phyloP scores from a whole-genome alignment of 345 rosid species.

The Sisymbrium irio region DNA sequence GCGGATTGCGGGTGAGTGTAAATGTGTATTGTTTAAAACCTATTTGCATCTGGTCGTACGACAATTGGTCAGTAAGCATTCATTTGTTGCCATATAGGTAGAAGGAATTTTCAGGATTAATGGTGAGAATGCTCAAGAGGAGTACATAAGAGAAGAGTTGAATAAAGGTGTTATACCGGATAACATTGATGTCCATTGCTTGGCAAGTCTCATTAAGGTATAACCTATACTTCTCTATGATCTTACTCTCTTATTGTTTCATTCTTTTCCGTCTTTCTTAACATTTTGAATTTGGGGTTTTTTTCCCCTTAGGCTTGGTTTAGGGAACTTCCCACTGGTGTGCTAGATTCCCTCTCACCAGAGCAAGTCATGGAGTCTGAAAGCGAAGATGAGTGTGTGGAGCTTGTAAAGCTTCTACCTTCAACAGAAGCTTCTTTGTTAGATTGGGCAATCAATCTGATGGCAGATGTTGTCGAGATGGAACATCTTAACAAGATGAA shows the following conservation, averaged over 20 bases:
- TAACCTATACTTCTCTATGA: neutral
- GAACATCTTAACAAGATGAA: conserved; percentile 94
- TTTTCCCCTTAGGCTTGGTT: conserved; percentile 80
- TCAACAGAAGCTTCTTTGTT: conserved; percentile 85
- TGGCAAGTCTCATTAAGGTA: conserved; percentile 98
- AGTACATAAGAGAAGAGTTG: conserved; percentile 80
- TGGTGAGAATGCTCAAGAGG: conserved; percentile 91
- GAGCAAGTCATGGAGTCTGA: conserved; percentile 87
- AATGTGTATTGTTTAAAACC: neutral
- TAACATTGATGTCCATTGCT: conserved; percentile 82
- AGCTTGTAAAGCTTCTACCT: conserved; percentile 79
- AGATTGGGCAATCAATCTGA: conserved; percentile 88
- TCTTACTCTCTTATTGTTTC: neutral
- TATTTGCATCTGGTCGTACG: neutral
- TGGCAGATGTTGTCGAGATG: conserved; percentile 93
- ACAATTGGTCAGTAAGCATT: neutral
- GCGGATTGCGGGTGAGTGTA: conserved; percentile 65
- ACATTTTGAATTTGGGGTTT: neutral
- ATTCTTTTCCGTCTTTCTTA: neutral
- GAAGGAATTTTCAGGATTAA: conserved; percentile 97
- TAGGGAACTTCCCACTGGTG: conserved; percentile 94
- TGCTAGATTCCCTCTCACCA: conserved; percentile 79
- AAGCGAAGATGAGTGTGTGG: conserved; percentile 84
- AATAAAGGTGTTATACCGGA: conserved; percentile 77
- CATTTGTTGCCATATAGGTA: conserved; percentile 45